Evolutionary conservation across 306 rosid species (phyloP).

Genomic region (Macrotyloma uniflorum): DNA sequence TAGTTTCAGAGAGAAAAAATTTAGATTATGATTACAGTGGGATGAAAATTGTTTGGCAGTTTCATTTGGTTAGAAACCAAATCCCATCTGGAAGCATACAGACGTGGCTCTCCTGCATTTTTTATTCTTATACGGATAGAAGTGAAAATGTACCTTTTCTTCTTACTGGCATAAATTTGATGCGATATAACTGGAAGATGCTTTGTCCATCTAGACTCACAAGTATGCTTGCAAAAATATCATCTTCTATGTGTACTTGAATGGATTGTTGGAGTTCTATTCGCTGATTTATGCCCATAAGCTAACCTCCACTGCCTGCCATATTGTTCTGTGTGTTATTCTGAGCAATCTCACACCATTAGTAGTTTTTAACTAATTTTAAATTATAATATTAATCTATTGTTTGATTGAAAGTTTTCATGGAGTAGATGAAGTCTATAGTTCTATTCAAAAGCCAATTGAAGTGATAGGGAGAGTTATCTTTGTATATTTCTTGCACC

Average conservation of each 20-base stretch:
- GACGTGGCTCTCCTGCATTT: background rate
- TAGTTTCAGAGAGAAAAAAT: no score
- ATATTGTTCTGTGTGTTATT: background rate
- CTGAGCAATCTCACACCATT: background rate
- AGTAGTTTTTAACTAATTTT: background rate
- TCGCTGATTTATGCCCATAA: background rate
- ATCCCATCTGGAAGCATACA: background rate
- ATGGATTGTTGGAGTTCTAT: background rate
- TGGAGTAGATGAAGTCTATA: background rate
- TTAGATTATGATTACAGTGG: background rate
- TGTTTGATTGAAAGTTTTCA: background rate
- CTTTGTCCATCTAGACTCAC: background rate
- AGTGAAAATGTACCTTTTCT: no score
- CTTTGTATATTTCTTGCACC: background rate
- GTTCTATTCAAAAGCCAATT: background rate
- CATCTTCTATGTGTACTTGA: background rate
- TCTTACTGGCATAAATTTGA: background rate
- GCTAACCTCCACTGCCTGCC: background rate
- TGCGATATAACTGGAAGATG: background rate
- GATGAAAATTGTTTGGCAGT: background rate
- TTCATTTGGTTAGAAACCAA: background rate
- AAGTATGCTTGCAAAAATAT: background rate
- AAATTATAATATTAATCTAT: background rate
- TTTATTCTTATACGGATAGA: background rate
- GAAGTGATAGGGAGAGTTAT: background rate